Evolutionary conservation across 257 asterid species (phyloP).

Genomic region (Nicotiana tomentosiformis): DNA sequence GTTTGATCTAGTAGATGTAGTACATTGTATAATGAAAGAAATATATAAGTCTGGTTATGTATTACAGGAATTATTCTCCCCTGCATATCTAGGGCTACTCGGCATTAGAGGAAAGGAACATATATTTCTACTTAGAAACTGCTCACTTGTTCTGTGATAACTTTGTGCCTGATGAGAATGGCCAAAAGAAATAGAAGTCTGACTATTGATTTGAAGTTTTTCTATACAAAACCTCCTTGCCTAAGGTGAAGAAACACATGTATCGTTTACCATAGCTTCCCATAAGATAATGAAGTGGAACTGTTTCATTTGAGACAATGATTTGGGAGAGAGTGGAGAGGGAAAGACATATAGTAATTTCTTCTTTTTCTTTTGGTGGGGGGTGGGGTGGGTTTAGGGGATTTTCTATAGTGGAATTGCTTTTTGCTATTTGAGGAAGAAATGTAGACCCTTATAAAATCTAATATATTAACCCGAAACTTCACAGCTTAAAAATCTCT

Average conservation of each 20-base stretch:
- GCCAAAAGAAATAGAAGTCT: neutral
- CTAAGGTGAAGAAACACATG: neutral
- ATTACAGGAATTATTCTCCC: neutral
- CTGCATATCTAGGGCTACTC: neutral
- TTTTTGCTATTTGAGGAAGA: neutral
- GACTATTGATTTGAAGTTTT: neutral
- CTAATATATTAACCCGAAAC: neutral
- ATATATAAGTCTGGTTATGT: neutral
- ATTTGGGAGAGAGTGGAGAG: neutral
- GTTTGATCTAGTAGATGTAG: neutral
- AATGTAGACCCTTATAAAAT: neutral
- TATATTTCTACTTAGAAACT: neutral
- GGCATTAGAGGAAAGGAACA: neutral
- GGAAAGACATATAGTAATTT: neutral
- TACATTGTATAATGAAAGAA: neutral
- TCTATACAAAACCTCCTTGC: neutral
- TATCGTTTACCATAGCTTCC: neutral
- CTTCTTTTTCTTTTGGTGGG: neutral
- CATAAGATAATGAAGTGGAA: neutral
- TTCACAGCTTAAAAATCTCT: constrained; percentile 77
- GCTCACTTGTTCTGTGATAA: neutral
- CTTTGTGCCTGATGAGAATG: neutral
- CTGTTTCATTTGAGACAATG: neutral
- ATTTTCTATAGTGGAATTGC: neutral
- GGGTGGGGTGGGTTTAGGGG: neutral